These are phyloP conservation scores for Phytophthora quininea DNA, from an alignment of 352 stramenopile genomes.

Conservation along the genomic window DNA sequence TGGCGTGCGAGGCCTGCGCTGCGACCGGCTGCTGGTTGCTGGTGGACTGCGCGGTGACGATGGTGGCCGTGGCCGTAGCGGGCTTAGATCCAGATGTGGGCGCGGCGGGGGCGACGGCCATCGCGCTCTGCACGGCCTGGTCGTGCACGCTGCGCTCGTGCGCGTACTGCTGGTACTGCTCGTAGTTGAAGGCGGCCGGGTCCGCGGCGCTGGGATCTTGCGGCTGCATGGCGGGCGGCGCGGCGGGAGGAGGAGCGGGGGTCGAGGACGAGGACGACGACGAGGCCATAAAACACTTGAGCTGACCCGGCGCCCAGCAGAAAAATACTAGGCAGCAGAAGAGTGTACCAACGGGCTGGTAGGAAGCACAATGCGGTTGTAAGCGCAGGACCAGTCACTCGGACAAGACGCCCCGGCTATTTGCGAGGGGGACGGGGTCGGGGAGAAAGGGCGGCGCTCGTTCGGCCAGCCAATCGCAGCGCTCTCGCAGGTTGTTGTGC, in stretches of 20 bases:
- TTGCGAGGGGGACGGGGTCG: conserved; percentile 8
- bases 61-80: conserved; percentile 9
- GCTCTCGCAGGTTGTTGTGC: not conserved
- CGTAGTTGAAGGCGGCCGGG: conserved; percentile 55
- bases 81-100: not conserved
- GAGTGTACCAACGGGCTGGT: conserved; percentile 40
- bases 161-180: conserved; percentile 60
- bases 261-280: conserved; percentile 38
- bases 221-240: conserved; percentile 34
- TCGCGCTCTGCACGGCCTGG: conserved; percentile 37
- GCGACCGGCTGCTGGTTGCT: conserved; percentile 5
- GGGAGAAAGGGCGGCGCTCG: conserved; percentile 27
- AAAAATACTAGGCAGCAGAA: conserved; percentile 39
- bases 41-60: conserved; percentile 6
- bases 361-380: conserved; percentile 39
- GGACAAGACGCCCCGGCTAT: conserved; percentile 28
- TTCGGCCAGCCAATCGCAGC: not conserved
- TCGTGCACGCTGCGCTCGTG: conserved; percentile 46
- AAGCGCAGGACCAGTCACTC: conserved; percentile 35
- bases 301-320: conserved; percentile 38
- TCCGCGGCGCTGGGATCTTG: conserved; percentile 43
- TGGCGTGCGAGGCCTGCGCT: conserved; percentile 14
- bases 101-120: conserved; percentile 14
- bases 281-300: conserved; percentile 65
- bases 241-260: conserved; percentile 20